These are phyloP conservation scores for Garcileccinum viscosum DNA, from an alignment of 1,284 basidiomycete species.

Conservation along the genomic window DNA sequence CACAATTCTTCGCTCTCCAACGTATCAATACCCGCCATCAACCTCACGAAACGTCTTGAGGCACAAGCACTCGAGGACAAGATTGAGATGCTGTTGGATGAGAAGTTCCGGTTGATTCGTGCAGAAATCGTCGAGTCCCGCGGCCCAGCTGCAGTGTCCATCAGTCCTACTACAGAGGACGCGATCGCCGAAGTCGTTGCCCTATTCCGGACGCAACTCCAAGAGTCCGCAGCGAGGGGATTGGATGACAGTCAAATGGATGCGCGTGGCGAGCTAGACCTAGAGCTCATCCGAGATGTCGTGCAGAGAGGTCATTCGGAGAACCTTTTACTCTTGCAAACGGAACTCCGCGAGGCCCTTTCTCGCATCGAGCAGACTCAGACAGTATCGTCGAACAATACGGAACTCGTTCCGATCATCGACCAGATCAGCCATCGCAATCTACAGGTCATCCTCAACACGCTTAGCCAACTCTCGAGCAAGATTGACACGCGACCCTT, in stretches of 20 bases:
- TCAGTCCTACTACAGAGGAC: slow-evolving; percentile 57
- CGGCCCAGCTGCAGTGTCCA: slow-evolving; percentile 27
- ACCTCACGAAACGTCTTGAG: slow-evolving; percentile 63
- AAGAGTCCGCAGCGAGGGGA: slow-evolving; percentile 61
- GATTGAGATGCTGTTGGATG: slow-evolving; percentile 66
- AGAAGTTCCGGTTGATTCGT: slow-evolving; percentile 64
- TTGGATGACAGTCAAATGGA: slow-evolving; percentile 72
- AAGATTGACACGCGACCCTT: slow-evolving; percentile 59
- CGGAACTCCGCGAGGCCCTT: slow-evolving; percentile 58
- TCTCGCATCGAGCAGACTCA: slow-evolving; percentile 43
- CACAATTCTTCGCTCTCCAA: slow-evolving; percentile 48
- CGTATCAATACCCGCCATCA: slow-evolving; percentile 52
- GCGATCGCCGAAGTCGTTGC: slow-evolving; percentile 71
- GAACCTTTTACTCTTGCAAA: slow-evolving; percentile 59
- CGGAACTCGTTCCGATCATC: slow-evolving; percentile 48
- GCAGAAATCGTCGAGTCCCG: slow-evolving; percentile 44
- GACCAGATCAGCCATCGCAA: slow-evolving; percentile 64
- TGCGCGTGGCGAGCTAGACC: slow-evolving; percentile 76
- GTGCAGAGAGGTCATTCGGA: slow-evolving; percentile 73
- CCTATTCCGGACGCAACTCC: slow-evolving; percentile 70
- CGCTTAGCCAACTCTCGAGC: slow-evolving; percentile 64
- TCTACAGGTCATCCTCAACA: slow-evolving; percentile 60
- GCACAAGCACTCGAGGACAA: slow-evolving; percentile 63
- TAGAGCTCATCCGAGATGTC: slow-evolving; percentile 73
- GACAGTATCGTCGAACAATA: slow-evolving; percentile 23